A percentile compares a stretch with the other conserved stretches of the same genome.
Evolutionary conservation across 352 stramenopile genomes (phyloP).

Genomic region (Pythium plurisporium): DNA sequence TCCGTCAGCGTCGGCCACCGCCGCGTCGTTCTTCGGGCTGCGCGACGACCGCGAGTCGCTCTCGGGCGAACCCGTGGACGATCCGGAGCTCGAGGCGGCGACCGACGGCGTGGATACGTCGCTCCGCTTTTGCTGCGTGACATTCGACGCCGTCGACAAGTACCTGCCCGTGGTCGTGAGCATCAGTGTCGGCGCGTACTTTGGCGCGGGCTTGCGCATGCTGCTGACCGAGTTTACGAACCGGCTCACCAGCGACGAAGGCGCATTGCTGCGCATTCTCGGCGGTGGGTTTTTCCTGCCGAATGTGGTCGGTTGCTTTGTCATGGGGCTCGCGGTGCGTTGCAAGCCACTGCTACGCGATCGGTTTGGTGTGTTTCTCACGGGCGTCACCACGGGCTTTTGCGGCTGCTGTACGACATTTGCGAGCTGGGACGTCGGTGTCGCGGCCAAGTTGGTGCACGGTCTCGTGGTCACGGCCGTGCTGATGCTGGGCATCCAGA

Average conservation of each 20-base stretch:
- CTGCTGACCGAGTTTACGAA: slow-evolving; percentile 19
- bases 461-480: slow-evolving; percentile 17
- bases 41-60: slow-evolving; percentile 9
- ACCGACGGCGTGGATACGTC: slow-evolving; percentile 13
- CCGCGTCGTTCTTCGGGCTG: slow-evolving; percentile 2
- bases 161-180: slow-evolving; percentile 18
- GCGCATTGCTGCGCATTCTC: slow-evolving; percentile 10
- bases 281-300: slow-evolving; percentile 25
- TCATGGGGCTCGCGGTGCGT: slow-evolving; percentile 25
- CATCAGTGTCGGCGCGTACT: slow-evolving; percentile 21
- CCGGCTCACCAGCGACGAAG: background rate
- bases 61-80: slow-evolving; percentile 15
- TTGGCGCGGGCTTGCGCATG: slow-evolving; percentile 19
- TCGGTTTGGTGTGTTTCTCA: slow-evolving; percentile 17
- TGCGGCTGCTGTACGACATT: slow-evolving; percentile 36
- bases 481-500: slow-evolving; percentile 14
- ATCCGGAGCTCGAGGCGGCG: slow-evolving; percentile 12
- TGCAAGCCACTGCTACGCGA: slow-evolving; percentile 24
- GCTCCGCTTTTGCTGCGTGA: slow-evolving; percentile 13
- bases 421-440: slow-evolving; percentile 25
- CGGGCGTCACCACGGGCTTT: slow-evolving; percentile 30
- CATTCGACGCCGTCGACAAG: slow-evolving; percentile 10
- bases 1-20: background rate
- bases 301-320: slow-evolving; percentile 27
- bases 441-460: slow-evolving; percentile 21